Base-by-base conservation (phyloP, 768 basidiomycete species). In the Boletellus emodensis region DNA sequence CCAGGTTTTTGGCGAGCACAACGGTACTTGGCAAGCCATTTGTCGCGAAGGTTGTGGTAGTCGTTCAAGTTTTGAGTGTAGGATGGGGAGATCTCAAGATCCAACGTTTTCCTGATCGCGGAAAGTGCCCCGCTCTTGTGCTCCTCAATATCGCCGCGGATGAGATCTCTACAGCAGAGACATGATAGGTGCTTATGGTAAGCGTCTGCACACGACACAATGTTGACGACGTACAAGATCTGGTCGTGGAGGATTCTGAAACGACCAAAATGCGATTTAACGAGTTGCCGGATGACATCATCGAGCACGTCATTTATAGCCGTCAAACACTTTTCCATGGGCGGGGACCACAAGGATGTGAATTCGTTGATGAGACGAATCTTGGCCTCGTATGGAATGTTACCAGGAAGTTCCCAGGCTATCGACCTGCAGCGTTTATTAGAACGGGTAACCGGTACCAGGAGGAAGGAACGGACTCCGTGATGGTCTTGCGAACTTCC, bases 401-500 rank as follows among this genome's bases (percentile, higher is more conserved):
- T 66, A 5, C 62, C 59, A 0, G 73, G 73, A 24, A 77, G 67
- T 43, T 77, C 73, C 76, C 75, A 76, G 3, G 62, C 68, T 28
- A 67, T 65, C 8, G 69, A 67, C 11, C 76, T 77, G 22, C 22
- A n/a, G 6, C 12, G 4, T 35, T 5, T 1, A 11, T 65, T 0
- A 57, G 46, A 48, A 20, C 17, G n/a, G 4, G 9, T 6, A 28
- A 13, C 40, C 13, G 24, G 6, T 17, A 32, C 15, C 2, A 24
- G 11, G 24, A 22, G 10, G 3, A 3, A 30, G 7, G 17, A 18
- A 60, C 71, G 15, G 46, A 76, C 75, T 68, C 65, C 2, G 48
- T 32, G 17, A 76, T 75, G 6, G 63, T 58, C 46, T 54, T 49
- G 24, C 67, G 64, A 32, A 78, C 69, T 13, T 72, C 70, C 1